These are phyloP conservation scores for Trichocomaceae sp. DNA, from an alignment of 2,329 filamentous ascomycete genomes.

Conservation along the genomic window DNA sequence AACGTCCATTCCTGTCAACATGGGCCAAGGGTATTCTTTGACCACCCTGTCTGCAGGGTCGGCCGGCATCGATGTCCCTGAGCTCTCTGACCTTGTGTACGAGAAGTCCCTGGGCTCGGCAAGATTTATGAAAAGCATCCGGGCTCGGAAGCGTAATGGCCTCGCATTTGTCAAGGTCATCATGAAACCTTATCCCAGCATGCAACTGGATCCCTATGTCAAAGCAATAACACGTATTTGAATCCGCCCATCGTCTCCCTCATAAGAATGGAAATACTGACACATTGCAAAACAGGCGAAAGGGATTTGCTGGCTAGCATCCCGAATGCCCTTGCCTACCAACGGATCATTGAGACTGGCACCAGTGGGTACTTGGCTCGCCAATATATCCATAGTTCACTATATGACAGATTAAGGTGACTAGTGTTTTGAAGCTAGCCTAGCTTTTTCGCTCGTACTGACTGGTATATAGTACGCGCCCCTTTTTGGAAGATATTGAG, in stretches of 20 bases:
- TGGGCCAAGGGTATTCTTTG: constrained; percentile 96
- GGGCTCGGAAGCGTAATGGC: constrained; percentile 82
- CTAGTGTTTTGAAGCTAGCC: neutral
- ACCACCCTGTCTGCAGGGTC: constrained; percentile 85
- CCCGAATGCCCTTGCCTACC: constrained; percentile 84
- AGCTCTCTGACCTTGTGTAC: constrained; percentile 83
- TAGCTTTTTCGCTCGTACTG: constrained; percentile 15
- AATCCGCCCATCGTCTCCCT: neutral
- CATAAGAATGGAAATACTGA: constrained; percentile 17
- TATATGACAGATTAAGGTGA: constrained; percentile 82
- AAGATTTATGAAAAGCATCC: constrained; percentile 93
- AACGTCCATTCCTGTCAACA: constrained; percentile 33
- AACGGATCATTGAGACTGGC: constrained; percentile 84
- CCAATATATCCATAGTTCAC: constrained; percentile 90
- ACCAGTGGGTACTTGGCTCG: constrained; percentile 88
- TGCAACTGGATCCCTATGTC: constrained; percentile 74
- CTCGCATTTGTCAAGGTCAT: constrained; percentile 91
- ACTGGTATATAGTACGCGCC: constrained; percentile 65
- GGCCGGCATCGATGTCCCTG: constrained; percentile 87
- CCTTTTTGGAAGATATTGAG: constrained; percentile 94
- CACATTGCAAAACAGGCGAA: constrained; percentile 53
- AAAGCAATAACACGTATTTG: constrained; percentile 65
- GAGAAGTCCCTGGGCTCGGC: constrained; percentile 88
- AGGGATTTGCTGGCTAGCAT: constrained; percentile 71
- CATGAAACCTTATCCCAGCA: constrained; percentile 79